Evolutionary conservation across 176 grass and related monocot species (phyloP).

Genomic region (Musa schizocarpa): DNA sequence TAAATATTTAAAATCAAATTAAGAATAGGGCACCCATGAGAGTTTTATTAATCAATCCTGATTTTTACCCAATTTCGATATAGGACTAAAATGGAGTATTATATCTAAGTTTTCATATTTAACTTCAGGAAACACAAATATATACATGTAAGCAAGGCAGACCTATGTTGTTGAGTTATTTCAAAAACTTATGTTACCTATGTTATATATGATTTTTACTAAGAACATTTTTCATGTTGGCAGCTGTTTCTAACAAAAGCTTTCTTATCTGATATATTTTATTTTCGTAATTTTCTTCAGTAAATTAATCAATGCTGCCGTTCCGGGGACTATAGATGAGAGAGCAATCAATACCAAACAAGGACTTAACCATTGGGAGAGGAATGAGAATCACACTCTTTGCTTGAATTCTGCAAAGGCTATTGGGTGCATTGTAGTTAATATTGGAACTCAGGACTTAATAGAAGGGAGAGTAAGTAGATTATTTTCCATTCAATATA

Average conservation of each 20-base stretch:
- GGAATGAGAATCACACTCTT: slow-evolving; percentile 96
- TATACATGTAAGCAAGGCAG: background rate
- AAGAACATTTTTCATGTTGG: background rate
- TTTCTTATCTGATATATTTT: background rate
- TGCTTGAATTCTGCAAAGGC: slow-evolving; percentile 99
- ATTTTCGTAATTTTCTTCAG: slow-evolving; percentile 47
- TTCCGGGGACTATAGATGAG: slow-evolving; percentile 96
- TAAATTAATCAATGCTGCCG: slow-evolving; percentile 97
- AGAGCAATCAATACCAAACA: slow-evolving; percentile 97
- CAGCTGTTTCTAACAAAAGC: background rate
- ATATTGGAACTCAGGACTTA: slow-evolving; percentile 97
- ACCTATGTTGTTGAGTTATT: background rate
- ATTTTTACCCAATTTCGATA: no score
- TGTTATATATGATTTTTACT: background rate
- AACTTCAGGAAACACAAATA: no score
- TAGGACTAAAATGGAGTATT: no score
- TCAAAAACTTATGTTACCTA: background rate
- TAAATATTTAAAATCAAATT: no score
- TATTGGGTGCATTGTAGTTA: slow-evolving; percentile 95
- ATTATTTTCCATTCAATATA: background rate
- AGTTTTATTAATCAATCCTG: no score
- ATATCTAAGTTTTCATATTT: no score
- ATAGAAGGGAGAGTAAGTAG: slow-evolving; percentile 87
- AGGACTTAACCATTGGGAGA: slow-evolving; percentile 95
- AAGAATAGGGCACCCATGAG: no score